A percentile compares a stretch with the other conserved stretches of the same genome.
Evolutionary conservation across 208 protist genomes (phyloP).

Genomic region (Acanthamoeba healyi): DNA sequence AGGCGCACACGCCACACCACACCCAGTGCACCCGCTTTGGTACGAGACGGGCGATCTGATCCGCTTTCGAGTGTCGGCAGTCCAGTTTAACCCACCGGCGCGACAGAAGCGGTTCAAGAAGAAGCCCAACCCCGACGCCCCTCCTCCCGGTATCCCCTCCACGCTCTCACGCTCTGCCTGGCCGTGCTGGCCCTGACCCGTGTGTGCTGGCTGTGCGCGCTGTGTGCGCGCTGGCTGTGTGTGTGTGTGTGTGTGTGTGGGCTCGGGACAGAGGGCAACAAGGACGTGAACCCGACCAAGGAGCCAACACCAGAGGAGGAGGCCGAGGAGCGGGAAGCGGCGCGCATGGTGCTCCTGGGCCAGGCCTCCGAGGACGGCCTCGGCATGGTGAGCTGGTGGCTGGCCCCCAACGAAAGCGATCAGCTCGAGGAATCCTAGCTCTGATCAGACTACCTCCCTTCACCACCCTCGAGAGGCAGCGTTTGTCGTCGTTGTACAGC

Average conservation of each 20-base stretch:
- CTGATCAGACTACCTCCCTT: no score
- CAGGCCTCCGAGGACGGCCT: not conserved
- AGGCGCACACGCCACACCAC: no score
- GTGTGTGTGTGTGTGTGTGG: no score
- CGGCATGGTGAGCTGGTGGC: constrained; percentile 58
- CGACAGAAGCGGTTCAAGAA: constrained; percentile 58
- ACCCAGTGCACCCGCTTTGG: not conserved
- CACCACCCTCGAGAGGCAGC: no score
- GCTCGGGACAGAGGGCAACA: not conserved
- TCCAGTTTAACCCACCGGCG: constrained; percentile 27
- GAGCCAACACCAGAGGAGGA: constrained; percentile 28
- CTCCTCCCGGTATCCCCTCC: not conserved
- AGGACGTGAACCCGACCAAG: not conserved
- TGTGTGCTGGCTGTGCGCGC: no score
- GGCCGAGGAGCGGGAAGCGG: not conserved
- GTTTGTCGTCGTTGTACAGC: no score
- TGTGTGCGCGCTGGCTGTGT: no score
- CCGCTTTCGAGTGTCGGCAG: constrained; percentile 38
- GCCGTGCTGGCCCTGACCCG: not conserved
- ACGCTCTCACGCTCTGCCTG: not conserved
- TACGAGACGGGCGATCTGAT: not conserved
- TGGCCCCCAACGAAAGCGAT: no score
- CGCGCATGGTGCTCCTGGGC: not conserved
- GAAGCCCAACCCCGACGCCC: constrained; percentile 17
- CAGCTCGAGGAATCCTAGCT: no score